Evolutionary conservation across 805 yeast genomes (phyloP).

Genomic region (Starmerella lactis-condensi): DNA sequence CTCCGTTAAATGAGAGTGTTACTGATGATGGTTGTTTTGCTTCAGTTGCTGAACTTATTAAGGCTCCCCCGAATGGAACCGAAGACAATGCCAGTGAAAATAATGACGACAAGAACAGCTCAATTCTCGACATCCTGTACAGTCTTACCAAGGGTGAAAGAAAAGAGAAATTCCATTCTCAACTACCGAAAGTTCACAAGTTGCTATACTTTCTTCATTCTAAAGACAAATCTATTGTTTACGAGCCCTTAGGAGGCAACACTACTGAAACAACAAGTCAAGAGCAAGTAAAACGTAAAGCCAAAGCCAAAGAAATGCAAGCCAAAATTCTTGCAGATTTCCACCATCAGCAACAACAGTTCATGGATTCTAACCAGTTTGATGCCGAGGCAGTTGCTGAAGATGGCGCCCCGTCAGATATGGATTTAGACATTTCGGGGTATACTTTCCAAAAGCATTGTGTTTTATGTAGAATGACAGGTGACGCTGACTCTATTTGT

Average conservation of each 20-base stretch:
- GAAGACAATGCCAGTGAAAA: constrained; percentile 4
- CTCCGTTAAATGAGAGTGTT: neutral
- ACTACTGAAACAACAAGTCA: constrained; percentile 10
- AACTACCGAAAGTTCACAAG: constrained; percentile 8
- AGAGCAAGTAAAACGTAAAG: constrained; percentile 42
- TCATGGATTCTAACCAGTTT: constrained; percentile 35
- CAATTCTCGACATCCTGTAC: constrained; percentile 13
- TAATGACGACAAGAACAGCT: too few species aligned
- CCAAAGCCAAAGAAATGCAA: constrained; percentile 50
- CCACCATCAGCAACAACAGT: constrained; percentile 59
- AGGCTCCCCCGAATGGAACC: constrained; percentile 1
- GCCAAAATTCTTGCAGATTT: constrained; percentile 58
- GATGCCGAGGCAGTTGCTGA: constrained; percentile 24
- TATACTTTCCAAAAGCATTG: constrained; percentile 50
- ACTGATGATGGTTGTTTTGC: constrained; percentile 2
- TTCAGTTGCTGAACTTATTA: constrained; percentile 6
- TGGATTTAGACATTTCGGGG: constrained; percentile 8
- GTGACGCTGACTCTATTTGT: constrained; percentile 44
- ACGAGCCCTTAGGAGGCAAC: constrained; percentile 17
- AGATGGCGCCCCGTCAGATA: constrained; percentile 21
- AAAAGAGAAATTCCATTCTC: neutral
- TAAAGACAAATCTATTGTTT: constrained; percentile 4
- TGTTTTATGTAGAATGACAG: constrained; percentile 64
- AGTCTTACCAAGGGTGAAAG: constrained; percentile 4
- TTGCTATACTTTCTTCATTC: constrained; percentile 9